phyloP scores from a whole-genome alignment of 192 early-diverging fungal genomes.

The Coemansia sp. region DNA sequence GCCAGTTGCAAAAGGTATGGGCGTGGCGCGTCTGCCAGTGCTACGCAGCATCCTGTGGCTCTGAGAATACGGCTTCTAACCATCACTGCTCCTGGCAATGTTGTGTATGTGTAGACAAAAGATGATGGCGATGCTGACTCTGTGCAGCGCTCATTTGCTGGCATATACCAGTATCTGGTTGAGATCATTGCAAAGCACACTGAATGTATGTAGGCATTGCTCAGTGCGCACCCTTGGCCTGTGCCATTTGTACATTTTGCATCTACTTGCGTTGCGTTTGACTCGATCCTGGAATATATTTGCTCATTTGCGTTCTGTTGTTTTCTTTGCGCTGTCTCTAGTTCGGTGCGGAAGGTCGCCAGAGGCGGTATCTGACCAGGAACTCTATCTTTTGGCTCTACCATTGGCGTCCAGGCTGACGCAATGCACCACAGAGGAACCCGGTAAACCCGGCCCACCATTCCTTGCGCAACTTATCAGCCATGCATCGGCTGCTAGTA shows the following conservation, averaged over 20 bases:
- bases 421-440: too few species aligned
- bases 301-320: too few species aligned
- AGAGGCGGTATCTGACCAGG: not conserved
- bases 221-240: not conserved
- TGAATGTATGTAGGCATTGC: slow-evolving; percentile 35
- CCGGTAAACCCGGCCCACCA: not conserved
- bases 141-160: slow-evolving; percentile 20
- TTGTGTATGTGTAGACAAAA: slow-evolving; percentile 8
- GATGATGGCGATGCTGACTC: slow-evolving; percentile 12
- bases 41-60: not conserved
- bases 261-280: not conserved
- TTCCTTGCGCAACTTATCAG: not conserved
- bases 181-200: slow-evolving; percentile 39
- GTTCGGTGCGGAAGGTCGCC: too few species aligned
- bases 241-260: not conserved
- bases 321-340: too few species aligned
- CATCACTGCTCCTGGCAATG: not conserved
- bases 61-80: not conserved
- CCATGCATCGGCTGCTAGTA: not conserved
- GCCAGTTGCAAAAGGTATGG: slow-evolving; percentile 20
- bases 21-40: not conserved
- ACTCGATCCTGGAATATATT: too few species aligned
- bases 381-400: slow-evolving; percentile 3
- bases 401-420: not conserved
- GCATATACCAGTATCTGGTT: slow-evolving; percentile 38